phyloP scores from a whole-genome alignment of 345 rosid species.

The Odontarrhena argentea region DNA sequence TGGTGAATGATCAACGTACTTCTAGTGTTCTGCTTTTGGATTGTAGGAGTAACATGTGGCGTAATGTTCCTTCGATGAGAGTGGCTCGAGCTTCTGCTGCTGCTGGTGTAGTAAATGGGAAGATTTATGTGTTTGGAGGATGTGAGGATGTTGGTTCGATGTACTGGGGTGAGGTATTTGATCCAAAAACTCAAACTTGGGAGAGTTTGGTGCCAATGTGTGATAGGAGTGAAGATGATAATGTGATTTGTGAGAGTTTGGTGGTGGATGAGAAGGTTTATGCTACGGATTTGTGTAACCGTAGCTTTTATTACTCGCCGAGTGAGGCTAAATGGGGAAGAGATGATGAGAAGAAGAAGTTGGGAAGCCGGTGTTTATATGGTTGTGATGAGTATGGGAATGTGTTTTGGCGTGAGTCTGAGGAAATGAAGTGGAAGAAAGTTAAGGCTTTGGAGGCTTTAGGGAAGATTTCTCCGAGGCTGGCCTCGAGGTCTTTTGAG shows the following conservation, averaged over 20 bases:
- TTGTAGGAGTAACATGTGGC: constrained; percentile 62
- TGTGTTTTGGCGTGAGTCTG: constrained; percentile 57
- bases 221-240: background rate
- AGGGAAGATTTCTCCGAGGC: constrained; percentile 16
- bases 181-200: constrained; percentile 48
- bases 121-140: constrained; percentile 70
- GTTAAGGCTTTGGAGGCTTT: constrained; percentile 55
- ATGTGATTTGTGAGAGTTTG: background rate
- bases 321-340: constrained; percentile 47
- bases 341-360: constrained; percentile 51
- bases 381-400: constrained; percentile 64
- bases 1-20: constrained; percentile 50
- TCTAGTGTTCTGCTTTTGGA: constrained; percentile 65
- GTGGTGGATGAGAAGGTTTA: constrained; percentile 21
- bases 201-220: background rate
- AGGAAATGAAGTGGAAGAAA: constrained; percentile 52
- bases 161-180: constrained; percentile 71
- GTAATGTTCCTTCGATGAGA: constrained; percentile 50
- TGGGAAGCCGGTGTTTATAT: constrained; percentile 30
- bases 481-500: constrained; percentile 51
- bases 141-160: constrained; percentile 48
- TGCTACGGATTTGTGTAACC: background rate
- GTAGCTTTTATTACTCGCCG: background rate
- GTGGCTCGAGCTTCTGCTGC: constrained; percentile 56
- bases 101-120: constrained; percentile 51